Conservation (phyloP, 352 stramenopile genomes). For the Globisporangium rhizosaccharum region DNA sequence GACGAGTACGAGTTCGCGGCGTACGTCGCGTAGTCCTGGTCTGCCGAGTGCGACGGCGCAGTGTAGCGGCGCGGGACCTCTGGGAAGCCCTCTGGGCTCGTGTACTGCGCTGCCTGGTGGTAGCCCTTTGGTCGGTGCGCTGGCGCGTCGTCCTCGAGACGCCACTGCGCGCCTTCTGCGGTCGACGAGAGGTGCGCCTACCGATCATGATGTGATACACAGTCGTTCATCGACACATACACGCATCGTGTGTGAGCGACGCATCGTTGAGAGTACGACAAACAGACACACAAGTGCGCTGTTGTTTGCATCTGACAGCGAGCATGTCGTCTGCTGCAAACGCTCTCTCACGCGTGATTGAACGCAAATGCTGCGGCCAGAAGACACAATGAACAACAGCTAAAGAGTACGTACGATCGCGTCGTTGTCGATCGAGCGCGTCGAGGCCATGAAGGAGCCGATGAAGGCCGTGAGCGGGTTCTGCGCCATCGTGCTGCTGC, state of each 20-base stretch:
- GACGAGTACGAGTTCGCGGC: slow-evolving; percentile 84
- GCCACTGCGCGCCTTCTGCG: slow-evolving; percentile 58
- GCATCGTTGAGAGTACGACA: neutral
- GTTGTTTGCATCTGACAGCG: neutral
- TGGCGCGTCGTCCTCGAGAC: slow-evolving; percentile 55
- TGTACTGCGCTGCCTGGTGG: slow-evolving; percentile 56
- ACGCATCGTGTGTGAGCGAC: neutral
- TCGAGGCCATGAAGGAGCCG: slow-evolving; percentile 61
- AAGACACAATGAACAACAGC: neutral
- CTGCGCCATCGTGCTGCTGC: slow-evolving; percentile 38
- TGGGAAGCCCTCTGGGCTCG: slow-evolving; percentile 54
- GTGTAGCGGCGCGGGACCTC: slow-evolving; percentile 78
- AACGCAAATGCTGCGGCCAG: neutral
- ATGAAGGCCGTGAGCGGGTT: slow-evolving; percentile 67
- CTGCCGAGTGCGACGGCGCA: slow-evolving; percentile 57
- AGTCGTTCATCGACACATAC: neutral
- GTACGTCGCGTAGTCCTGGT: slow-evolving; percentile 73
- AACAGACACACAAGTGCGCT: neutral
- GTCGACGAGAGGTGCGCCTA: slow-evolving; percentile 40
- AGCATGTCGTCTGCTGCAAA: neutral
- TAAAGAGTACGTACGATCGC: slow-evolving; percentile 30
- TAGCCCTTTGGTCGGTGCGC: slow-evolving; percentile 50
- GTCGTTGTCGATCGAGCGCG: slow-evolving; percentile 38
- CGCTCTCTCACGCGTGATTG: neutral
- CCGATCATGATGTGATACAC: too few species aligned